phyloP scores from a whole-genome alignment of 495 filamentous ascomycete genomes.

The Penicillium angulare region DNA sequence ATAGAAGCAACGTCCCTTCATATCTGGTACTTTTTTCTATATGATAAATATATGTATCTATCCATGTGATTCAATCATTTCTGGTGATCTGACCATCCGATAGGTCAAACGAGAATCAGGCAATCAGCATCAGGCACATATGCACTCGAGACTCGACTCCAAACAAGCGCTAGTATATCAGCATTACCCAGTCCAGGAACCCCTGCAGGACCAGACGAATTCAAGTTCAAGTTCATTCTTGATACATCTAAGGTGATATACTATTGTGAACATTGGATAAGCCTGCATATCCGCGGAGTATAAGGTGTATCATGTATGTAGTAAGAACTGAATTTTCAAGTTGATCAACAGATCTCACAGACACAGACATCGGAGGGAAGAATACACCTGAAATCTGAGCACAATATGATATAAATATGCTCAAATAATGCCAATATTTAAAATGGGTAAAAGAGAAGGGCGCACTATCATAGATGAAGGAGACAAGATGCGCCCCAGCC shows the following conservation, averaged over 20 bases:
- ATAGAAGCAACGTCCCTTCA: not conserved
- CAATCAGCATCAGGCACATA: not conserved
- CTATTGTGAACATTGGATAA: not conserved
- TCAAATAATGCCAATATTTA: not conserved
- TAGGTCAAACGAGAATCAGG: not conserved
- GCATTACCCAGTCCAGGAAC: not conserved
- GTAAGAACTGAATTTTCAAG: too few species aligned
- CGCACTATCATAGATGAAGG: too few species aligned
- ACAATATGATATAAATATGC: not conserved
- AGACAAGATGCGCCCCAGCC: slow-evolving; percentile 3
- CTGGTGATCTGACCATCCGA: not conserved
- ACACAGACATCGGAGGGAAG: too few species aligned
- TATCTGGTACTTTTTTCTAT: not conserved
- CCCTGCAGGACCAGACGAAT: too few species aligned
- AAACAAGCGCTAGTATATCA: not conserved
- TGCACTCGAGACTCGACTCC: not conserved
- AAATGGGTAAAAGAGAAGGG: too few species aligned
- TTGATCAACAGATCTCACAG: too few species aligned
- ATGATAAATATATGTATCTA: too few species aligned
- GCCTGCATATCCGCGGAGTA: not conserved
- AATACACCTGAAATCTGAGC: too few species aligned
- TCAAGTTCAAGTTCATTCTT: too few species aligned
- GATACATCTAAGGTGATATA: not conserved
- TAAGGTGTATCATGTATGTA: too few species aligned
- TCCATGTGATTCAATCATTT: not conserved